Conservation (phyloP, 2,329 filamentous ascomycete genomes). For the Ceratocystis papillata region DNA sequence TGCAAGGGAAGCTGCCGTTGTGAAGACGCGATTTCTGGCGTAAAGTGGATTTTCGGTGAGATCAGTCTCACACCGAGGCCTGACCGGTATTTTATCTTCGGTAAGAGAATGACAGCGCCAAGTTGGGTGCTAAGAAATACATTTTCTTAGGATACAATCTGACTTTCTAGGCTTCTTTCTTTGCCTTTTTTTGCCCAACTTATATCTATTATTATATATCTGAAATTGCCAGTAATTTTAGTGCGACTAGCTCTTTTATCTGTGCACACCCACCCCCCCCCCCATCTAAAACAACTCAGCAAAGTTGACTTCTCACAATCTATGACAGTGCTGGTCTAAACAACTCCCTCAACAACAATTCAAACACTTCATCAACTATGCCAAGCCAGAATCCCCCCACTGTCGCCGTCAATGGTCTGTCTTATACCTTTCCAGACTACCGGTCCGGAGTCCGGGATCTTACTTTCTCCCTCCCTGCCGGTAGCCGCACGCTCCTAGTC, state of each 20-base stretch:
- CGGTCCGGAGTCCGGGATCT: slow-evolving; percentile 67
- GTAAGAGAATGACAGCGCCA: neutral
- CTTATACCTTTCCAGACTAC: slow-evolving; percentile 81
- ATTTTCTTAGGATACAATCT: too few species aligned
- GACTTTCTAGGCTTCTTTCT: too few species aligned
- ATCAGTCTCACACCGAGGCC: neutral
- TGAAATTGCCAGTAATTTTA: too few species aligned
- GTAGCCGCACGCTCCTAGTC: slow-evolving; percentile 80
- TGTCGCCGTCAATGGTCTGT: slow-evolving; percentile 65
- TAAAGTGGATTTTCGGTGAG: slow-evolving; percentile 11
- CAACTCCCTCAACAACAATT: neutral
- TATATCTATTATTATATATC: too few species aligned
- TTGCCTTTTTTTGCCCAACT: too few species aligned
- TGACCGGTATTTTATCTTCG: neutral
- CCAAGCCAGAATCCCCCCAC: slow-evolving; percentile 38
- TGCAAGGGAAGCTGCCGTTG: neutral
- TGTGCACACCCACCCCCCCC: too few species aligned
- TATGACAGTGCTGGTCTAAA: neutral
- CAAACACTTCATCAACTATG: slow-evolving; percentile 26
- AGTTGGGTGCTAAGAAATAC: neutral
- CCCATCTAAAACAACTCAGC: too few species aligned
- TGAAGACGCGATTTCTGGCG: slow-evolving; percentile 1
- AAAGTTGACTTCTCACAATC: too few species aligned
- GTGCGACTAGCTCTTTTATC: too few species aligned
- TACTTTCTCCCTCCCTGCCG: slow-evolving; percentile 62